Conservation (phyloP, 2,329 filamentous ascomycete genomes). For the Coleophoma cylindrospora region DNA sequence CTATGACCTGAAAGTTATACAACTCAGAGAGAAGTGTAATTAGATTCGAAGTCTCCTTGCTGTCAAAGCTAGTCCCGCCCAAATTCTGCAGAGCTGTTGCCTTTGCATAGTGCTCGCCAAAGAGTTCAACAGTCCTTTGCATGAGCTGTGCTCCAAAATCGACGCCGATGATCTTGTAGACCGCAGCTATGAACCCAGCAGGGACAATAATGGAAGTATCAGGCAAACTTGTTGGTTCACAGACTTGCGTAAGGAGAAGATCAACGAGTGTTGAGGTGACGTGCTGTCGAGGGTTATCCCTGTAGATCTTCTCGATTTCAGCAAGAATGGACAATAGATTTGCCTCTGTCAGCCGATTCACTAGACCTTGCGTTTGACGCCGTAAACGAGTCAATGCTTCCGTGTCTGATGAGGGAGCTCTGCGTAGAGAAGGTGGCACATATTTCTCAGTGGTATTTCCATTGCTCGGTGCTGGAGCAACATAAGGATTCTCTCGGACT, state of each 20-base stretch:
- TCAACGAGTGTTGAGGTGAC: constrained; percentile 79
- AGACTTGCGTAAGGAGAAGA: constrained; percentile 72
- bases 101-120: constrained; percentile 60
- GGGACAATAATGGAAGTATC: constrained; percentile 90
- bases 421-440: constrained; percentile 78
- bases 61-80: constrained; percentile 30
- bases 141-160: constrained; percentile 88
- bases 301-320: constrained; percentile 79
- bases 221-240: constrained; percentile 70
- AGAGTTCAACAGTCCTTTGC: constrained; percentile 70
- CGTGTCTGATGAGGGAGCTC: constrained; percentile 54
- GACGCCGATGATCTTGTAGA: constrained; percentile 82
- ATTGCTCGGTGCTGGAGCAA: constrained; percentile 57
- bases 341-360: constrained; percentile 90
- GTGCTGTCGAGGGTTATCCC: constrained; percentile 77
- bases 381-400: constrained; percentile 66
- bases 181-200: constrained; percentile 80
- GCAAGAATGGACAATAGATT: constrained; percentile 81
- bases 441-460: constrained; percentile 66
- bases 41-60: constrained; percentile 68
- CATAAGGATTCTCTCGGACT: constrained; percentile 79
- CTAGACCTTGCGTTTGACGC: constrained; percentile 77
- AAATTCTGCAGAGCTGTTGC: constrained; percentile 7
- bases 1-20: constrained; percentile 88
- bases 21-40: constrained; percentile 79